phyloP scores from a whole-genome alignment of 306 rosid species.

The Macrotyloma uniflorum region DNA sequence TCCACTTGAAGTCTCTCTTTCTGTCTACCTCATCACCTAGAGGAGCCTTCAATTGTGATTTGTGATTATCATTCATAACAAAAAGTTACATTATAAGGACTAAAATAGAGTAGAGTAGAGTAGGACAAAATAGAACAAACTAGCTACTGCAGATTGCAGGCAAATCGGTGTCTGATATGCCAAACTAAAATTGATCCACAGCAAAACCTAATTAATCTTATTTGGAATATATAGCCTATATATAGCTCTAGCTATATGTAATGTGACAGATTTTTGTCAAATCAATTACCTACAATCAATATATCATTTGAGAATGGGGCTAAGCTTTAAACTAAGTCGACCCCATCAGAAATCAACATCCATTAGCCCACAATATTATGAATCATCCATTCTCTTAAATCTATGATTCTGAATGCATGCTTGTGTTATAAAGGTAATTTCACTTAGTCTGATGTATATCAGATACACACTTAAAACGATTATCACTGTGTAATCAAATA shows the following conservation, averaged over 20 bases:
- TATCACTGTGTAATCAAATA: too few species aligned
- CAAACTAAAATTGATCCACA: background rate
- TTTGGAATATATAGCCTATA: background rate
- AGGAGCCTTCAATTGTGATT: background rate
- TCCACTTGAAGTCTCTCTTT: constrained; percentile 20
- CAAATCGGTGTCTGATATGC: background rate
- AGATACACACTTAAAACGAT: too few species aligned
- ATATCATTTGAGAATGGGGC: background rate
- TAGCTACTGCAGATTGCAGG: background rate
- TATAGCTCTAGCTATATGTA: background rate
- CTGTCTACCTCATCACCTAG: background rate
- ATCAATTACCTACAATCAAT: background rate
- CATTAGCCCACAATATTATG: too few species aligned
- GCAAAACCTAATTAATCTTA: background rate
- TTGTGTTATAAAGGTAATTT: too few species aligned
- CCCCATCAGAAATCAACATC: too few species aligned
- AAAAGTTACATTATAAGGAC: background rate
- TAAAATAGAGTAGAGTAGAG: background rate
- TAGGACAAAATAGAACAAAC: background rate
- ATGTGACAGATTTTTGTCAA: background rate
- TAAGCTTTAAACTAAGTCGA: too few species aligned
- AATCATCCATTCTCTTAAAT: too few species aligned
- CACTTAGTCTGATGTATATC: too few species aligned
- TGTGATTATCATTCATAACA: background rate
- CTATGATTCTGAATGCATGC: too few species aligned